phyloP scores from a whole-genome alignment of 2,329 filamentous ascomycete species.

The Myriosclerotinia duriaeana region DNA sequence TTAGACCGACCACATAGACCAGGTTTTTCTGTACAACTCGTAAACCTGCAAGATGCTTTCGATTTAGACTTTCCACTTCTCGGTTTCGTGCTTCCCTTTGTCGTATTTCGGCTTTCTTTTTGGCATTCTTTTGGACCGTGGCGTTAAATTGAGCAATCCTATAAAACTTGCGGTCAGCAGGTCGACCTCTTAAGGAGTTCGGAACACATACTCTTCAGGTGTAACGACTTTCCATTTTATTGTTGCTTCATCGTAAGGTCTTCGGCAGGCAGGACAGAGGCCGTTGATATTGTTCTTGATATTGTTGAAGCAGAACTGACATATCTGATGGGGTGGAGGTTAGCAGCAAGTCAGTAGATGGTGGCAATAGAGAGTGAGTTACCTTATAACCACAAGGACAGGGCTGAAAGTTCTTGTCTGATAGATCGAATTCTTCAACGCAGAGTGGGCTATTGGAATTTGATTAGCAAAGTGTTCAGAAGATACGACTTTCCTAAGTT shows the following conservation, averaged over 20 bases:
- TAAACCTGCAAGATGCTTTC: slow-evolving; percentile 93
- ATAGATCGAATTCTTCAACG: slow-evolving; percentile 98
- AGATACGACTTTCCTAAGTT: not conserved
- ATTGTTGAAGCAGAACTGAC: slow-evolving; percentile 99
- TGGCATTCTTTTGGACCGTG: slow-evolving; percentile 85
- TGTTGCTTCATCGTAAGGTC: slow-evolving; percentile 93
- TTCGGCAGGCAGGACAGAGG: slow-evolving; percentile 92
- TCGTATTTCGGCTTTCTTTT: slow-evolving; percentile 80
- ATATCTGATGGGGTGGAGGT: slow-evolving; percentile 63
- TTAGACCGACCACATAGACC: slow-evolving; percentile 94
- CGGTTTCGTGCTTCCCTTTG: slow-evolving; percentile 96
- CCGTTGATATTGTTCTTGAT: slow-evolving; percentile 98
- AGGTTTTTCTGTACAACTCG: slow-evolving; percentile 98
- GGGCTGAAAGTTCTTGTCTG: slow-evolving; percentile 93
- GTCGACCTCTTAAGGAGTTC: not conserved
- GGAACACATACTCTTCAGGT: slow-evolving; percentile 76
- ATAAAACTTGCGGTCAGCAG: slow-evolving; percentile 33
- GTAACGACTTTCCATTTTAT: slow-evolving; percentile 97
- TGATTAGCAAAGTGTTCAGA: slow-evolving; percentile 34
- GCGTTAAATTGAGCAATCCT: slow-evolving; percentile 74
- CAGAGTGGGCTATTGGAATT: slow-evolving; percentile 74
- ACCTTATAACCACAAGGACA: slow-evolving; percentile 99
- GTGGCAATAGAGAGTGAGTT: slow-evolving; percentile 39
- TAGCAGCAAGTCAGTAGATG: slow-evolving; percentile 16
- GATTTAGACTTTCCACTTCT: slow-evolving; percentile 91